Evolutionary conservation across 371 early-diverging fungal genomes (phyloP).

Genomic region (Rhizomucor miehei): DNA sequence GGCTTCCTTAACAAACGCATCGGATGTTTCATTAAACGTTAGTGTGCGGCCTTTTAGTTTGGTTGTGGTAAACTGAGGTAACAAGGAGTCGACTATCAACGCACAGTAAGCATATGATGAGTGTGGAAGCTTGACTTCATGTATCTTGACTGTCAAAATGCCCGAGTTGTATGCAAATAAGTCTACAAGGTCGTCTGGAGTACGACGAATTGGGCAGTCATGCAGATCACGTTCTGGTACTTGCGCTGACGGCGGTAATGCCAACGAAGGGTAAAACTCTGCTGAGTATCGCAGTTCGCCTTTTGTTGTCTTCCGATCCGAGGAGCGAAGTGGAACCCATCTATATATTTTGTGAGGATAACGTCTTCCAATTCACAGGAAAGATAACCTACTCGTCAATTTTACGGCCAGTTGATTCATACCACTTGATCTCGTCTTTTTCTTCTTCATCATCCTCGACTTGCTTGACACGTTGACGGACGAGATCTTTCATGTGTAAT

Average conservation of each 20-base stretch:
- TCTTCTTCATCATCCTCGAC: conserved; percentile 31
- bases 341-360: conserved; percentile 22
- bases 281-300: conserved; percentile 67
- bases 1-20: conserved; percentile 60
- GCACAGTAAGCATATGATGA: conserved; percentile 28
- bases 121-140: conserved; percentile 34
- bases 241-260: conserved; percentile 30
- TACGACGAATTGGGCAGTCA: conserved; percentile 29
- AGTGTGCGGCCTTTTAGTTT: conserved; percentile 33
- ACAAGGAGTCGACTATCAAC: conserved; percentile 34
- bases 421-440: conserved; percentile 31
- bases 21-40: conserved; percentile 39
- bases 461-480: conserved; percentile 26
- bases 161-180: conserved; percentile 36
- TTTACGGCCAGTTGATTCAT: conserved; percentile 26
- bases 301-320: conserved; percentile 52
- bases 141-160: conserved; percentile 35
- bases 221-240: conserved; percentile 25
- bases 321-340: conserved; percentile 61
- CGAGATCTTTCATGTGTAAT: conserved; percentile 44
- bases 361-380: not conserved
- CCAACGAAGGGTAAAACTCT: conserved; percentile 64
- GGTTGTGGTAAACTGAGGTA: conserved; percentile 40
- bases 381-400: conserved; percentile 27
- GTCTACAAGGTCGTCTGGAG: conserved; percentile 46